Conservation (phyloP, 2,329 filamentous ascomycete genomes). For the Tympanopsis confertula region DNA sequence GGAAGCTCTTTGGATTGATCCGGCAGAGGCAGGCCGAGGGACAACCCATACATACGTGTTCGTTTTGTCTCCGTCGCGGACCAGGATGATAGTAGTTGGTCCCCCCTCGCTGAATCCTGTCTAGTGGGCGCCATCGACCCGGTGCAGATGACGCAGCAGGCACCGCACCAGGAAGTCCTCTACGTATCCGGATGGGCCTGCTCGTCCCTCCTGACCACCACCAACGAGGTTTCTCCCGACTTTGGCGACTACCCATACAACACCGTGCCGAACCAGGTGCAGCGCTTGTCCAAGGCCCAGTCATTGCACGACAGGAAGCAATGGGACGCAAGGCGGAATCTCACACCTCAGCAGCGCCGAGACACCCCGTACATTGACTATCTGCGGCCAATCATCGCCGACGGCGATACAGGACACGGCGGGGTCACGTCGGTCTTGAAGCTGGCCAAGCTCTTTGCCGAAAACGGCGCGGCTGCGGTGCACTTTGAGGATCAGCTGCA, state of each 20-base stretch:
- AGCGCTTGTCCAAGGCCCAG: constrained; percentile 90
- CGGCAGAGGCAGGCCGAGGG: constrained; percentile 66
- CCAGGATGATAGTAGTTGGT: background rate
- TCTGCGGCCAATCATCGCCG: constrained; percentile 84
- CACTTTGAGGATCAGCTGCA: constrained; percentile 98
- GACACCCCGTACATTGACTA: constrained; percentile 81
- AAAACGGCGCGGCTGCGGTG: constrained; percentile 89
- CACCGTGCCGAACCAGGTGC: constrained; percentile 95
- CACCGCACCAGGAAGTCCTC: constrained; percentile 85
- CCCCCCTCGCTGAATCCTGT: background rate
- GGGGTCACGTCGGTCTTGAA: constrained; percentile 88
- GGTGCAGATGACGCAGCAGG: constrained; percentile 97
- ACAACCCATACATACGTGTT: constrained; percentile 86
- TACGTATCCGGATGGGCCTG: constrained; percentile 98
- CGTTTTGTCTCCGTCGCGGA: constrained; percentile 16
- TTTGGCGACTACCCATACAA: constrained; percentile 99
- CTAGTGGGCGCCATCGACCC: constrained; percentile 93
- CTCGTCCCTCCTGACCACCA: constrained; percentile 81
- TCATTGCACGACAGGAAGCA: constrained; percentile 94
- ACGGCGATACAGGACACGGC: constrained; percentile 92
- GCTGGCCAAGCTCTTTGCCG: constrained; percentile 91
- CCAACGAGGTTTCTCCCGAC: constrained; percentile 94
- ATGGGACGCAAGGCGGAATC: constrained; percentile 72
- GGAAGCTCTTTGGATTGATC: constrained; percentile 84
- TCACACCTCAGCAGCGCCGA: constrained; percentile 62